These are phyloP conservation scores for Cladosporium phlei DNA, from an alignment of 2,329 filamentous ascomycete genomes.

Conservation along the genomic window DNA sequence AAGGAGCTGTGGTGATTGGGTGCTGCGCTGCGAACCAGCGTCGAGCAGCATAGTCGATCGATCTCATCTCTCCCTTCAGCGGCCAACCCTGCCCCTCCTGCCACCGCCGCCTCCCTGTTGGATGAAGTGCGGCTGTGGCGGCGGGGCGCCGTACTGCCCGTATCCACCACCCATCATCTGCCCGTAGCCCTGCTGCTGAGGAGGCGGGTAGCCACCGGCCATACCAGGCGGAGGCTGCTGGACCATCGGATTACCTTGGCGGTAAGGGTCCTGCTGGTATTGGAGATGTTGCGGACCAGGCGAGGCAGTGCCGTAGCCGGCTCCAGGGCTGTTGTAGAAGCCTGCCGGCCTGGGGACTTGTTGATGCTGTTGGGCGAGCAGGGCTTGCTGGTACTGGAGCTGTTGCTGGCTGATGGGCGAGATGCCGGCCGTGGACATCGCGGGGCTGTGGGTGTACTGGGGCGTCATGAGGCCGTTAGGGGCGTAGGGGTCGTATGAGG, in stretches of 20 bases:
- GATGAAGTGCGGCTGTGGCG: constrained; percentile 6
- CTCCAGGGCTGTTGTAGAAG: constrained; percentile 27
- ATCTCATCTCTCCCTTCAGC: no score
- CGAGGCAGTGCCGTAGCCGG: constrained; percentile 24
- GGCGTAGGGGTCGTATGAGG: constrained; percentile 44
- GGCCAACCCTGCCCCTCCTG: constrained; percentile 7
- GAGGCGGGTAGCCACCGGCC: constrained; percentile 11
- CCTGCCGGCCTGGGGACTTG: constrained; percentile 25
- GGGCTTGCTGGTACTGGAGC: constrained; percentile 54
- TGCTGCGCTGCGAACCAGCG: no score
- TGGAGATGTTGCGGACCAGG: constrained; percentile 20
- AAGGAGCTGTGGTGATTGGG: no score
- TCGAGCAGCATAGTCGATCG: no score
- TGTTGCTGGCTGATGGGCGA: constrained; percentile 45
- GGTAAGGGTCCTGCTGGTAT: constrained; percentile 40
- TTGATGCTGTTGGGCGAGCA: constrained; percentile 42
- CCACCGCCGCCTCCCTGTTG: constrained; percentile 9
- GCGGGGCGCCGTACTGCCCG: constrained; percentile 3
- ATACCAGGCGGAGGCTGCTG: constrained; percentile 22
- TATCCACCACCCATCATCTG: constrained; percentile 16
- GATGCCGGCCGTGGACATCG: constrained; percentile 32
- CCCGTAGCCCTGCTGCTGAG: constrained; percentile 23
- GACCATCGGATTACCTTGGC: constrained; percentile 34
- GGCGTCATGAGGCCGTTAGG: constrained; percentile 32
- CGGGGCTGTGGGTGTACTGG: constrained; percentile 34